Base-by-base conservation (phyloP, 352 stramenopile genomes). In the Pythium rhizo-oryzae region DNA sequence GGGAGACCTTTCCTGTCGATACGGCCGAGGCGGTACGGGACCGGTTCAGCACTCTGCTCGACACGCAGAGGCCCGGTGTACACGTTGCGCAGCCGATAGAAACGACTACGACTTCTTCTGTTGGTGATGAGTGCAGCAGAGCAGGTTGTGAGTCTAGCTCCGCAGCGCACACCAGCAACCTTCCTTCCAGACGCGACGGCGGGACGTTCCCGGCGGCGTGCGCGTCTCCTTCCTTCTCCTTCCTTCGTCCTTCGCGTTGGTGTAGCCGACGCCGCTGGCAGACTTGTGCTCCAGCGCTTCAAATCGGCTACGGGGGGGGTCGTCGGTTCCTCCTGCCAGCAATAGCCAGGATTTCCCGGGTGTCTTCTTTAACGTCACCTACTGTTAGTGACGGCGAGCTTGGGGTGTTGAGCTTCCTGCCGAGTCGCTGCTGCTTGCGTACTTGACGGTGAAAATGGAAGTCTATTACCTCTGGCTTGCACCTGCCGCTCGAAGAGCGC, bases 361-460 rank as follows among this genome's bases (percentile, higher is more conserved):
- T 41, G 13, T 19, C 47, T 21, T n/a, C 41, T 55, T 63, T 63
- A 55, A 63, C 57, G 57, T 63, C 57, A 55, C 57, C 57, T 63
- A 28, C 57, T 55, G 43, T 63, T 63, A 33, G 25, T 55, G 57
- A 63, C 57, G 57, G 57, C 30, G 52, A 59, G 52, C 52, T 59
- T 59, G 28, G 52, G n/a, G n/a, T 37, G 50, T 57, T 57, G 50
- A 57, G 50, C 50, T 57, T 41, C 50, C 50, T 23, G 28, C 50
- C 50, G 41, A 41, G 25, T 21, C 8, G n/a, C 23, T 24, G 28
- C 50, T 57, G 50, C 50, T 57, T 57, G 50, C 50, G 18, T 25
- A 57, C 50, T 57, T 57, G 50, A 57, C 50, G 50, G 50, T 57
- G 28, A 57, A 41, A 57, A 41, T 57, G 50, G 50, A 57, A 57